Evolutionary conservation across 1,284 basidiomycete species (phyloP), one percentile per base, ranked within the genome.

Genomic region (Rhodotorula sp.): DNA sequence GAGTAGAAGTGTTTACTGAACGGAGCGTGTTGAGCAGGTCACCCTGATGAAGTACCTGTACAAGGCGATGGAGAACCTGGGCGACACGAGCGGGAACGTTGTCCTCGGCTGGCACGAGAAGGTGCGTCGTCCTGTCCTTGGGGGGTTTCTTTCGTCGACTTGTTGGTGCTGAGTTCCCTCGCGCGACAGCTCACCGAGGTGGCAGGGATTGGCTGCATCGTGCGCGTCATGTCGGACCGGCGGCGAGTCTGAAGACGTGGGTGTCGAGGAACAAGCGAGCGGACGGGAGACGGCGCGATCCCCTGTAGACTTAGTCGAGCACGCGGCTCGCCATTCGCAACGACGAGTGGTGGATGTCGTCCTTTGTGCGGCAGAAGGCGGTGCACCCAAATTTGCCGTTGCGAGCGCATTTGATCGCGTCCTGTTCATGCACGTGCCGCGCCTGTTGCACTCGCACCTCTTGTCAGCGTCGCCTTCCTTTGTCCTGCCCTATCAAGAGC

Each of bases 11-110:
- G 13, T 7, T 4, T 16, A 16, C 48, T 14, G 48, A 16, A 21
- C 48, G 7, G 48, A 49, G 48, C 48, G 13, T 25, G 50, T 52
- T 25, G 52, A 16, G 27, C 66, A 75, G 70, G 96, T 97, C 79
- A 91, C 89, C 49, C 85, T 98, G 68, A 99, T 98, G 96, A 97
- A 97, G 81, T 99, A 97, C 80, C 84, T 99, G 41, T 99, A 99
- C 88, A 99, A 99, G 84, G 94, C 90, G 46, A 93, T 93, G 91
- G 91, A 85, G 10, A 86, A 88, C 84, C 88, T 90, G 17, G 91
- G 88, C 59, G 91, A 88, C 59, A 72, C 68, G 59, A 87, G 89
- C 88, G 64, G 92, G 92, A 80, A 88, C 76, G 93, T 97, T 27
- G 84, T 99, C 62, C 85, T 99, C 41, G 90, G 88, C 34, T 98